Percentiles rank a stretch among this genome's conserved stretches.
These are phyloP conservation scores for Acorus gramineus DNA, from an alignment of 106 monocot species.

Conservation along the genomic window DNA sequence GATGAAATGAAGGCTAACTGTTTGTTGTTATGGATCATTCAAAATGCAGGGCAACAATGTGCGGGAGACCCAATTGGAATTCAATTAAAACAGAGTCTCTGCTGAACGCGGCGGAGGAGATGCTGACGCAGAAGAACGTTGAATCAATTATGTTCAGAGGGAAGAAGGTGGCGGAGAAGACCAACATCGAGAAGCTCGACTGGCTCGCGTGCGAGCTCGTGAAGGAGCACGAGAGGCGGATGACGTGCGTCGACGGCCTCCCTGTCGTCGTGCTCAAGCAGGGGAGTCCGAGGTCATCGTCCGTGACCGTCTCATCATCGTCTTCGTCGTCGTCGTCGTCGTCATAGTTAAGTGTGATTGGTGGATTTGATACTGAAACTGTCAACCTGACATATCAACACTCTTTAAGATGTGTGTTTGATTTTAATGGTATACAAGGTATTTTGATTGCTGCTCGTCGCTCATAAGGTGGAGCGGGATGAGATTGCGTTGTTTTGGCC, in stretches of 20 bases:
- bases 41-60: too few species aligned
- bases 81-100: too few species aligned
- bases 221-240: conserved; percentile 15
- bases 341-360: neutral
- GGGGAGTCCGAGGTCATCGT: neutral
- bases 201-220: conserved; percentile 14
- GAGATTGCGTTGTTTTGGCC: too few species aligned
- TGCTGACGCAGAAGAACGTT: conserved; percentile 23
- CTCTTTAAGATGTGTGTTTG: too few species aligned
- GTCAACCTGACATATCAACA: too few species aligned
- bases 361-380: too few species aligned
- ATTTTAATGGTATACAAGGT: too few species aligned
- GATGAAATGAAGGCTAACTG: neutral
- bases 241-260: neutral
- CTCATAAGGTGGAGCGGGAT: too few species aligned
- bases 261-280: conserved; percentile 12
- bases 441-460: too few species aligned
- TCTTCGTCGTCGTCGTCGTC: neutral
- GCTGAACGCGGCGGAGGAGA: conserved; percentile 5
- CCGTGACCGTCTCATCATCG: neutral
- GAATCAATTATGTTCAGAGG: conserved; percentile 32
- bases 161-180: conserved; percentile 19
- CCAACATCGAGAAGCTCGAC: conserved; percentile 19
- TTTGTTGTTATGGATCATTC: too few species aligned
- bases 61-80: too few species aligned